phyloP scores from a whole-genome alignment of 164 flowering plant species.

The Vitis rupestris region DNA sequence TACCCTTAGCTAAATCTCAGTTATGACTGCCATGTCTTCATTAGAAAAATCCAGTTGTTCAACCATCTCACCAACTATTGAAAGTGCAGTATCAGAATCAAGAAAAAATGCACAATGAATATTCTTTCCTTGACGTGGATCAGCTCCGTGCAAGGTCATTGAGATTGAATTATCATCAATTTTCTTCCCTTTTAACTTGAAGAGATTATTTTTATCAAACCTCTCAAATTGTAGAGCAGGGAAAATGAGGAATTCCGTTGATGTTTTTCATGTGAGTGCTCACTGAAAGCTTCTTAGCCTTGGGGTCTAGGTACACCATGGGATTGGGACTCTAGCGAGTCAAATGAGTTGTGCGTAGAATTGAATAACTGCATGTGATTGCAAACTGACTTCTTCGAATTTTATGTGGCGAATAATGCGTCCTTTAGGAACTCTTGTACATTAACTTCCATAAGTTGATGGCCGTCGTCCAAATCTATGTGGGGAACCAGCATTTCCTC shows the following conservation, averaged over 20 bases:
- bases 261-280: slow-evolving; percentile 21
- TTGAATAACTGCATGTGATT: slow-evolving; percentile 24
- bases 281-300: slow-evolving; percentile 24
- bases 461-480: too few relatives aligned
- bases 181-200: slow-evolving; percentile 52
- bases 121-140: slow-evolving; percentile 38
- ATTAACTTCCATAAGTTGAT: neutral
- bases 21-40: slow-evolving; percentile 50
- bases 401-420: slow-evolving; percentile 48
- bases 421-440: slow-evolving; percentile 67
- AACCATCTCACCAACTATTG: slow-evolving; percentile 78
- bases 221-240: slow-evolving; percentile 39
- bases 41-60: slow-evolving; percentile 55
- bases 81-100: slow-evolving; percentile 55
- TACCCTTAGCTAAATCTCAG: slow-evolving; percentile 15
- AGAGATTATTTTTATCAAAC: slow-evolving; percentile 38
- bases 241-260: slow-evolving; percentile 17
- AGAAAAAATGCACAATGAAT: slow-evolving; percentile 64
- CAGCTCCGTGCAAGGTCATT: slow-evolving; percentile 54
- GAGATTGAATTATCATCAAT: slow-evolving; percentile 44
- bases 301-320: slow-evolving; percentile 49
- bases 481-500: too few relatives aligned
- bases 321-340: slow-evolving; percentile 23
- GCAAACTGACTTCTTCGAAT: slow-evolving; percentile 22
- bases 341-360: slow-evolving; percentile 12